phyloP scores from a whole-genome alignment of 768 basidiomycete genomes.

The Tylopilus sp. region DNA sequence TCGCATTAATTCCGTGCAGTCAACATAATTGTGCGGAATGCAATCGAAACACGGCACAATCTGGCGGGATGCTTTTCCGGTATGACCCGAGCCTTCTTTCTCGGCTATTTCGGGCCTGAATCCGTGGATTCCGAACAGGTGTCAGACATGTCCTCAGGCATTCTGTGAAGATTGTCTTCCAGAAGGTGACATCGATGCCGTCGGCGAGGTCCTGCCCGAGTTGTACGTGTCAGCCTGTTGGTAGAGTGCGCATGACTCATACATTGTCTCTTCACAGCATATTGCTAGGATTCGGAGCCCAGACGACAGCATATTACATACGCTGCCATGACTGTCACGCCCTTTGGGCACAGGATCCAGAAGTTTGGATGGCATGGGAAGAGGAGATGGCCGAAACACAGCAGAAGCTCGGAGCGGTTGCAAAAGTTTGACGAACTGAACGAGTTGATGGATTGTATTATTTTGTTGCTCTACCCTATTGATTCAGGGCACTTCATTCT shows the following conservation, averaged over 20 bases:
- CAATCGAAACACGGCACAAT: slow-evolving; percentile 39
- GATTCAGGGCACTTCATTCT: too few relatives aligned
- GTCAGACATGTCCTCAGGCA: slow-evolving; percentile 56
- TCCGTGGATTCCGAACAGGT: slow-evolving; percentile 32
- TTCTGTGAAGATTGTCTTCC: slow-evolving; percentile 64
- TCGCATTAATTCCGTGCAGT: slow-evolving; percentile 35
- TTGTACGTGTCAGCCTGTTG: slow-evolving; percentile 40
- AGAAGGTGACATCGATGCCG: slow-evolving; percentile 43
- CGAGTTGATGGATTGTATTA: not conserved
- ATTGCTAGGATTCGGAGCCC: slow-evolving; percentile 39
- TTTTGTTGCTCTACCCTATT: not conserved
- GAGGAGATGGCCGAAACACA: slow-evolving; percentile 39
- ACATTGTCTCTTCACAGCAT: slow-evolving; percentile 28
- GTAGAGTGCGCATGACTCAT: slow-evolving; percentile 8
- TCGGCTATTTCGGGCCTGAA: slow-evolving; percentile 3
- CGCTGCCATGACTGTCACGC: slow-evolving; percentile 47
- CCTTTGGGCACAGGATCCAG: slow-evolving; percentile 35
- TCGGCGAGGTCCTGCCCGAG: slow-evolving; percentile 57
- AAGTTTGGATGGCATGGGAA: slow-evolving; percentile 42
- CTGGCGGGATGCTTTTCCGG: slow-evolving; percentile 61
- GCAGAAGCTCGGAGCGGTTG: slow-evolving; percentile 29
- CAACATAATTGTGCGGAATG: slow-evolving; percentile 53
- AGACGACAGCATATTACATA: slow-evolving; percentile 43
- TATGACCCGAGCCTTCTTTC: slow-evolving; percentile 16
- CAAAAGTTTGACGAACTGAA: not conserved